phyloP scores from a whole-genome alignment of 345 rosid species.

The Eutrema yunnanense region DNA sequence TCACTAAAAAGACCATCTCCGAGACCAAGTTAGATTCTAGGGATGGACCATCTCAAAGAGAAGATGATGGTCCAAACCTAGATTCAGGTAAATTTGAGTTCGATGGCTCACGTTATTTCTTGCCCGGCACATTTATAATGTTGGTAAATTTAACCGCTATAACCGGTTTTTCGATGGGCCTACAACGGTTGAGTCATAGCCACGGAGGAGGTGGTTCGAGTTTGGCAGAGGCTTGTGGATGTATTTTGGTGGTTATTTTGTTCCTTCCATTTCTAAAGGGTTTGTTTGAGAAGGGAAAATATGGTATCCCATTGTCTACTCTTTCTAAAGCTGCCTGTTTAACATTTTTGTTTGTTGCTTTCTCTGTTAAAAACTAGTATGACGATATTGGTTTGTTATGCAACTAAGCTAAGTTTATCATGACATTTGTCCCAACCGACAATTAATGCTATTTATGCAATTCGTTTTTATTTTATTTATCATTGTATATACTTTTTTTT shows the following conservation, averaged over 20 bases:
- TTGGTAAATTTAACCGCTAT: slow-evolving; percentile 42
- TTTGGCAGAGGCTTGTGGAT: slow-evolving; percentile 32
- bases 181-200: neutral
- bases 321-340: slow-evolving; percentile 39
- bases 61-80: neutral
- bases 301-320: slow-evolving; percentile 54
- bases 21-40: no score
- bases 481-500: neutral
- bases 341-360: slow-evolving; percentile 25
- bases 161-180: slow-evolving; percentile 3
- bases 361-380: slow-evolving; percentile 1
- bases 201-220: slow-evolving; percentile 20
- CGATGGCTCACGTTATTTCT: slow-evolving; percentile 36
- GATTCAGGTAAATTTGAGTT: slow-evolving; percentile 33
- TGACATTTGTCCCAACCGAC: neutral
- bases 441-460: neutral
- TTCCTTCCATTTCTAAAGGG: slow-evolving; percentile 51
- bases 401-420: neutral
- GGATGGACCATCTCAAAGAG: no score
- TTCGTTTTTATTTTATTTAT: neutral
- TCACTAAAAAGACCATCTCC: no score
- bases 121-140: slow-evolving; percentile 50
- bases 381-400: neutral
- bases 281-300: slow-evolving; percentile 45
- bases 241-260: slow-evolving; percentile 35